These are phyloP conservation scores for Eustoma russellianum DNA, from an alignment of 257 asterid genomes.

Conservation along the genomic window DNA sequence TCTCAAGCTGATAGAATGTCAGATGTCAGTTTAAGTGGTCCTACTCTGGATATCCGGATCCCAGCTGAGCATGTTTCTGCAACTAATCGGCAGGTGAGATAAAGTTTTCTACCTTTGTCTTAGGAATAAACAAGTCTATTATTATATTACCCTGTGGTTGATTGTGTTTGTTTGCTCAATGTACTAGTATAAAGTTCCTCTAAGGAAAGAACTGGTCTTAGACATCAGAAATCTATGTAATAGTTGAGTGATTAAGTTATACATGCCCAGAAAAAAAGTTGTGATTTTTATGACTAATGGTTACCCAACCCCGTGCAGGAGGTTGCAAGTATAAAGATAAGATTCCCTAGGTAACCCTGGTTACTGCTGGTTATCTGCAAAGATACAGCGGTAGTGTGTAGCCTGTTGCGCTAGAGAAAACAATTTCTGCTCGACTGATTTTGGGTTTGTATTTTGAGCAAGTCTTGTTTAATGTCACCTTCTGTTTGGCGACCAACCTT, in stretches of 20 bases:
- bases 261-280: too few relatives aligned
- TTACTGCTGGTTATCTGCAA: too few relatives aligned
- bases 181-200: background rate
- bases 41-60: constrained; percentile 81
- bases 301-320: too few relatives aligned
- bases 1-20: constrained; percentile 49
- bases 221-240: background rate
- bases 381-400: too few relatives aligned
- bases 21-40: constrained; percentile 64
- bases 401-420: too few relatives aligned
- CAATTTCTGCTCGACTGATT: too few relatives aligned
- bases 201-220: background rate
- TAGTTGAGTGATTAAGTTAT: background rate
- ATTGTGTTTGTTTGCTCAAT: background rate
- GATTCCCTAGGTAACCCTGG: too few relatives aligned
- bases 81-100: constrained; percentile 82
- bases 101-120: background rate
- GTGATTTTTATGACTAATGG: too few relatives aligned
- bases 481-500: too few relatives aligned
- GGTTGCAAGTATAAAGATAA: too few relatives aligned
- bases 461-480: too few relatives aligned
- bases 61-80: constrained; percentile 96
- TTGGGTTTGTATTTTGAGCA: too few relatives aligned
- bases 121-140: background rate
- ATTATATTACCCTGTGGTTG: background rate